Base-by-base conservation (phyloP, 805 yeast genomes). In the Candida berthetii region DNA sequence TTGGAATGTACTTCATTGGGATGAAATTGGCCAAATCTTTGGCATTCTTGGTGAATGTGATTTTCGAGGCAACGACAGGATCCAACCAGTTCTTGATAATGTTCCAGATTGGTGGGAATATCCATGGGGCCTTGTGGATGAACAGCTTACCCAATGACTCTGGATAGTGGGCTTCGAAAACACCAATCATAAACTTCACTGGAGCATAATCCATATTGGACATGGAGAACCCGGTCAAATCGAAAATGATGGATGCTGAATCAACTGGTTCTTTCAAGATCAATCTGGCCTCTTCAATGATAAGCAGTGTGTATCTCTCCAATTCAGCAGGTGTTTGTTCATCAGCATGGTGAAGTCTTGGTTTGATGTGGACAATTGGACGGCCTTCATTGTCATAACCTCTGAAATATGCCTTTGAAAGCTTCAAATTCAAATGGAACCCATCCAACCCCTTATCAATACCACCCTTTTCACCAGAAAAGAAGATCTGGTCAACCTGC, bases 121-220 rank as follows among this genome's bases (percentile, higher is more conserved):
- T 78, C 98, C 97, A 89, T 22, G 99, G 99, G 0, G 99, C 97
- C 53, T 85, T 85, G 66, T 88, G 96, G 46, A 93, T 84, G 50
- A 88, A 74, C 40, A 93, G 67, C 42, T 76, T 77, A 15, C 96
- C 96, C 45, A 93, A 72, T 33, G 87, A 82, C 64, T 93, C 99
- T 1, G 99, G 99, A 61, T 91, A 93, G 59, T 91, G 96, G 0
- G 96, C 95, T 69, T 93, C 98, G 62, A 93, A 89, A 46, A 90
- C 84, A 41, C 80, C 76, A 46, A 90, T 82, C 65, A 93, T 76
- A 63, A 86, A 91, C 65, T 90, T 90, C 45, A 93, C 95, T 4
- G 96, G 88, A 3, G 77, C 72, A 57, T 88, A 88, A 65, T 93
- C 99, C 85, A 95, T 93, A 60, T 91, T 93, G 45, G 89, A 75